Evolutionary conservation across 176 grass and related monocot species (phyloP).

Genomic region (Coix lacrymajobi): DNA sequence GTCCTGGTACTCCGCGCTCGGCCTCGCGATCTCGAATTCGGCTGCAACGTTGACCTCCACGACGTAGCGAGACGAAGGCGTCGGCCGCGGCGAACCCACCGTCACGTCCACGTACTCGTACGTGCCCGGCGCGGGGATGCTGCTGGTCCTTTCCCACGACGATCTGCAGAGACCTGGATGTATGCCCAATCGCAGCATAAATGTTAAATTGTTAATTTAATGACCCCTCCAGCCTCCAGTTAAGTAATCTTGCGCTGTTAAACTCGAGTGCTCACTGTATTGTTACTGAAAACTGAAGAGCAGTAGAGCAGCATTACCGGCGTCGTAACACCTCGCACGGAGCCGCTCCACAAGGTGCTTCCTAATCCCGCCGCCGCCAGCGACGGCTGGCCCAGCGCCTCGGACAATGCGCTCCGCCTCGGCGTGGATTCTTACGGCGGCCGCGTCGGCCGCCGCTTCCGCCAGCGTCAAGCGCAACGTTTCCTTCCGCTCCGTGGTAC

Average conservation of each 20-base stretch:
- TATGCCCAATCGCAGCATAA: background rate
- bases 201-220: too few relatives aligned
- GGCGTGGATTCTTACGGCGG: conserved; percentile 28
- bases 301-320: conserved; percentile 31
- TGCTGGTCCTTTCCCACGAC: conserved; percentile 43
- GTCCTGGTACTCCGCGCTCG: conserved; percentile 40
- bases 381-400: background rate
- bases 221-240: background rate
- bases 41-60: conserved; percentile 54
- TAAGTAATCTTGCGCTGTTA: background rate
- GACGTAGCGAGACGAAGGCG: conserved; percentile 39
- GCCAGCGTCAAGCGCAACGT: conserved; percentile 23
- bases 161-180: conserved; percentile 65
- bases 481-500: conserved; percentile 4
- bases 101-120: conserved; percentile 71
- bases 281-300: background rate
- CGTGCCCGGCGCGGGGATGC: conserved; percentile 23
- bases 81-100: background rate
- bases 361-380: conserved; percentile 12
- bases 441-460: conserved; percentile 39
- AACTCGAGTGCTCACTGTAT: background rate
- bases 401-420: conserved; percentile 51
- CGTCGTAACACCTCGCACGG: conserved; percentile 46
- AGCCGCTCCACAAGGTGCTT: conserved; percentile 40
- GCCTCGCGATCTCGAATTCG: conserved; percentile 80